Conservation (phyloP, 768 basidiomycete genomes). For the Lepiota venenata region DNA sequence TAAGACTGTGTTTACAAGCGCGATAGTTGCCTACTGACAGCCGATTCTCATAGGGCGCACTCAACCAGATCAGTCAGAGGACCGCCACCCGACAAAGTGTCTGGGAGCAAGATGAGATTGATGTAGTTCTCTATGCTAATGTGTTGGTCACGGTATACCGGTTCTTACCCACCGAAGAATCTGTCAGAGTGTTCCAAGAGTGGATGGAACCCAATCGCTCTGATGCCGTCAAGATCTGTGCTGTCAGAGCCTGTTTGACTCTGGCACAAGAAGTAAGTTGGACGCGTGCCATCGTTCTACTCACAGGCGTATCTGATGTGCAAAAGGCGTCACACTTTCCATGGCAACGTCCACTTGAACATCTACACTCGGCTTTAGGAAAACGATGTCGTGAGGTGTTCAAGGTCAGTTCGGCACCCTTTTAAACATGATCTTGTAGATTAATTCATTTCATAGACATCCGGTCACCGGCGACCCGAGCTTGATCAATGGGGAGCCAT, state of each 20-base stretch:
- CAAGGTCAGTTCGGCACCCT: conserved; percentile 35
- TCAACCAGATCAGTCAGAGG: conserved; percentile 3
- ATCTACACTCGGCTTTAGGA: conserved; percentile 41
- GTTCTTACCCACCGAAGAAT: conserved; percentile 62
- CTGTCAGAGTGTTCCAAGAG: conserved; percentile 52
- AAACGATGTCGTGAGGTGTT: conserved; percentile 53
- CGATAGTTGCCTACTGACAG: not conserved
- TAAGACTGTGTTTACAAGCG: conserved; percentile 3
- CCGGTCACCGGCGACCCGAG: conserved; percentile 53
- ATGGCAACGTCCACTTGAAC: conserved; percentile 53
- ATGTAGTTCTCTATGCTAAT: conserved; percentile 75
- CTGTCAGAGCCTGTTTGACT: conserved; percentile 68
- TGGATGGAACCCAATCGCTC: conserved; percentile 77
- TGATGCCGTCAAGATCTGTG: conserved; percentile 78
- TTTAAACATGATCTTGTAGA: no score
- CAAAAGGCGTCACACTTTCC: conserved; percentile 47
- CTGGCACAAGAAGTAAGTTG: conserved; percentile 59
- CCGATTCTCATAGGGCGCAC: conserved; percentile 19
- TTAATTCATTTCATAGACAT: not conserved
- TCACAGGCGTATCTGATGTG: not conserved
- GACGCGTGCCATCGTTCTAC: not conserved
- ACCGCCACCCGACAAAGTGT: conserved; percentile 16
- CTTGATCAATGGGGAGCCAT: conserved; percentile 53
- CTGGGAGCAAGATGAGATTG: conserved; percentile 75
- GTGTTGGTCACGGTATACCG: conserved; percentile 71